Percentiles rank a stretch among this genome's conserved stretches.
These are phyloP conservation scores for Syzygium oleosum DNA, from an alignment of 345 rosid species.

Conservation along the genomic window DNA sequence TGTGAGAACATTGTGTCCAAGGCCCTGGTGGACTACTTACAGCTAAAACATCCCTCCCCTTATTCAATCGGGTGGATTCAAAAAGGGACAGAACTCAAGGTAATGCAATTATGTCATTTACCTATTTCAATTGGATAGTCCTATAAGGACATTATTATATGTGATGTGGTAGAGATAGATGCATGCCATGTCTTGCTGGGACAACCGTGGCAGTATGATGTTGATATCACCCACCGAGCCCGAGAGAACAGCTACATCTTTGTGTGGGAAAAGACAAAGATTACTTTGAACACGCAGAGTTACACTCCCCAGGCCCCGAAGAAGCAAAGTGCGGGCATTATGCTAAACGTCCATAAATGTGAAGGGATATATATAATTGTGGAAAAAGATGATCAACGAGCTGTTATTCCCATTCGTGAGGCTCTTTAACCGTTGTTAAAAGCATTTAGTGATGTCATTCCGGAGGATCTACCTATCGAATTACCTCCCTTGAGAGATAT, in stretches of 20 bases:
- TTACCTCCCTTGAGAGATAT: neutral
- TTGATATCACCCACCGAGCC: neutral
- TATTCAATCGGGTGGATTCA: neutral
- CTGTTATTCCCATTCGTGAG: neutral
- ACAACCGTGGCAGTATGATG: conserved; percentile 1
- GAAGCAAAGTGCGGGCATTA: rapidly evolving
- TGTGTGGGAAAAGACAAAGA: neutral
- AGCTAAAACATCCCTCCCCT: neutral
- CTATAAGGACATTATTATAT: neutral
- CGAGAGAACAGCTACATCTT: neutral
- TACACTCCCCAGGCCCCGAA: neutral
- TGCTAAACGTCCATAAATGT: neutral
- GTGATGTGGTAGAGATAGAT: neutral
- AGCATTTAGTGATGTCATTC: neutral
- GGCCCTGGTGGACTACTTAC: neutral
- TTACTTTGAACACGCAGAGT: neutral
- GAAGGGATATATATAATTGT: neutral
- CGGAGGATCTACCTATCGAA: neutral
- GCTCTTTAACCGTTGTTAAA: neutral
- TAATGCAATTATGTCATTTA: neutral
- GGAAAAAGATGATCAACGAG: neutral
- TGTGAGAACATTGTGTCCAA: neutral
- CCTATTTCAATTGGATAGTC: neutral
- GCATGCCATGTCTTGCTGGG: neutral
- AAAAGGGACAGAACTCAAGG: neutral